These are phyloP conservation scores for Ceratocystis ficicola DNA, from an alignment of 2,329 filamentous ascomycete genomes.

Conservation along the genomic window DNA sequence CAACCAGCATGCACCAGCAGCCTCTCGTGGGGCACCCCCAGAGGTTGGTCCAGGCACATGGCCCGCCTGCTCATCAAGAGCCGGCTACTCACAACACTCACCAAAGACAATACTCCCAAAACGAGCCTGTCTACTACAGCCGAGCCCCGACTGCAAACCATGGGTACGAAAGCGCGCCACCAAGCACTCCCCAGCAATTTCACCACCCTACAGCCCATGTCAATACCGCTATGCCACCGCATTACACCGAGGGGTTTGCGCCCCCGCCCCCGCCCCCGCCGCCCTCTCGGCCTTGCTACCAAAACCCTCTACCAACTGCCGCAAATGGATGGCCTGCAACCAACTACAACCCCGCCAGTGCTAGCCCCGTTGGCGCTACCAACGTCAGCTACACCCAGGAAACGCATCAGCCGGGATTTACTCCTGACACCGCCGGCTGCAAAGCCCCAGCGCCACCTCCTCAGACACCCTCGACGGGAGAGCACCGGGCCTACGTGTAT, in stretches of 20 bases:
- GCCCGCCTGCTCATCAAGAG: neutral
- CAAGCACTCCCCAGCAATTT: neutral
- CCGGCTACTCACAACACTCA: neutral
- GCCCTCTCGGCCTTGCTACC: neutral
- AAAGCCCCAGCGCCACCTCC: neutral
- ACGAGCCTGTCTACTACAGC: neutral
- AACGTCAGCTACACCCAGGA: neutral
- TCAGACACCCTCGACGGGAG: neutral
- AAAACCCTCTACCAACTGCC: neutral
- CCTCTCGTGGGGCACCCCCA: neutral
- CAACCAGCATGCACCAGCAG: neutral
- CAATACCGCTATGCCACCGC: neutral
- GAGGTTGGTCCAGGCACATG: neutral
- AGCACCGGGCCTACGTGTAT: conserved; percentile 15
- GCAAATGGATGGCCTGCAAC: neutral
- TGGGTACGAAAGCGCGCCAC: neutral
- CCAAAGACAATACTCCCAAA: neutral
- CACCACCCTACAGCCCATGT: neutral
- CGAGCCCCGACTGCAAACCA: neutral
- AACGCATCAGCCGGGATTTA: neutral
- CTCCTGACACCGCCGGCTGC: neutral
- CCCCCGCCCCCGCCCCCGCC: neutral
- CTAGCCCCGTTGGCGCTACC: neutral
- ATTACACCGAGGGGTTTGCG: neutral
- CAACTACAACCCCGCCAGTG: neutral